Base-by-base conservation (phyloP, 108 stramenopile species). In the Mediolabrus comicus region DNA sequence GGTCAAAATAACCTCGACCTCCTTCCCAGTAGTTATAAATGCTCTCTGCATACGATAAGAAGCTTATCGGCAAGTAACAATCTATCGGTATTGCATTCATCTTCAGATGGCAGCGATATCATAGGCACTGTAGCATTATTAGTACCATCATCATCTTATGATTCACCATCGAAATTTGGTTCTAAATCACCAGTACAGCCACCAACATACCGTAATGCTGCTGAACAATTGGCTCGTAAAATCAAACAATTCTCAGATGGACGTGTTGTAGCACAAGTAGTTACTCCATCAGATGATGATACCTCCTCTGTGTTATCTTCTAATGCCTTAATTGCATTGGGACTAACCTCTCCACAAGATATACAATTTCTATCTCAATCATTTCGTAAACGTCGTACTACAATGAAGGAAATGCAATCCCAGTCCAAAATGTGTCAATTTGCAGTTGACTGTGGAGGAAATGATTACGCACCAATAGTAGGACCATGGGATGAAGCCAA, bases 161-260 rank as follows among this genome's bases (percentile, higher is more conserved):
- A 58, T 33, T 58, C 70, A 24, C 22, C 49, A 17, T 84, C 82
- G 22, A 75, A 83, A 67, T 91, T 87, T 63, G 90, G 90, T 17
- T 41, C 68, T 1, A 67, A 69, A 31, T 87, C 87, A 1, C 90
- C 90, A 2, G 75, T 85, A 0, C 27, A 56, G 13, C 66, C 49
- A 28, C 87, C 90, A 35, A 51, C 80, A 3, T 54, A 74, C 52
- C 38, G 32, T n/a, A 66, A 81, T 9, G 86, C 83, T 4, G 86
- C 84, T 2, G 57, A 75, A 35, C 90, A 91, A 39, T 56, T 91
- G 31, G 74, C 69, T 9, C 53, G 72, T 33, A 91, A 91, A 59
- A 61, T 70, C 6, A 10, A 13, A 8, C 87, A 82, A 59, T 88
- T 91, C 54, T 86, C 90, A 28, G 86, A 89, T 59, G 86, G 78